Percentiles rank a stretch among this genome's conserved stretches.
Evolutionary conservation across 2,329 filamentous ascomycete genomes (phyloP).

Genomic region (Aspergillus fructus): DNA sequence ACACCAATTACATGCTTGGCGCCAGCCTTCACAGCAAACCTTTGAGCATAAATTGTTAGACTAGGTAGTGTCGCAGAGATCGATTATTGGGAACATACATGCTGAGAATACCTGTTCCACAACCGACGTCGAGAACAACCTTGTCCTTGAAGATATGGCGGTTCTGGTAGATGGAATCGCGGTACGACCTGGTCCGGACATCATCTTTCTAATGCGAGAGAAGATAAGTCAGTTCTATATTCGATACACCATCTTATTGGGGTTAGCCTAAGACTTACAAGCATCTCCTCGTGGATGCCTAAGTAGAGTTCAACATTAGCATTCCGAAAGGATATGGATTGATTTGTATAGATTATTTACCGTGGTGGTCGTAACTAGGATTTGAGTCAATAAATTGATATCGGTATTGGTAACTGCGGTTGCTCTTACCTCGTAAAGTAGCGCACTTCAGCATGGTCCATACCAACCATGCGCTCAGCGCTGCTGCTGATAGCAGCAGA

Average conservation of each 20-base stretch:
- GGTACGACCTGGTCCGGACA: constrained; percentile 93
- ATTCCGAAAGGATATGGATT: constrained; percentile 15
- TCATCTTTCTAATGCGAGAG: constrained; percentile 78
- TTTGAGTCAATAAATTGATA: constrained; percentile 17
- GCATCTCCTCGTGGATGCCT: constrained; percentile 98
- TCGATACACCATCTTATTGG: neutral
- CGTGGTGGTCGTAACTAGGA: constrained; percentile 93
- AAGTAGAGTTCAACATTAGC: constrained; percentile 33
- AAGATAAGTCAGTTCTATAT: constrained; percentile 3
- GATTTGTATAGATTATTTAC: constrained; percentile 53
- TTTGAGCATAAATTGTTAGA: constrained; percentile 41
- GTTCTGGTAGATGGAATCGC: constrained; percentile 97
- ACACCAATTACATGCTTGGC: constrained; percentile 99
- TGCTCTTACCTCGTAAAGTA: constrained; percentile 89
- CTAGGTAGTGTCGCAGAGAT: neutral
- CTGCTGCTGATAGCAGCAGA: constrained; percentile 37
- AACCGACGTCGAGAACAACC: constrained; percentile 94
- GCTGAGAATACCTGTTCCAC: constrained; percentile 95
- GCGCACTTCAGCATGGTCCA: constrained; percentile 95
- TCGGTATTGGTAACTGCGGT: neutral
- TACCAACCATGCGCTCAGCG: constrained; percentile 52
- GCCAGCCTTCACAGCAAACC: constrained; percentile 94
- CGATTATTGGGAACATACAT: constrained; percentile 62
- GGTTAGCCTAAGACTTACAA: constrained; percentile 66
- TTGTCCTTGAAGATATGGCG: constrained; percentile 90